A percentile compares a stretch with the other conserved stretches of the same genome.
These are phyloP conservation scores for Pleurotus citrinopileatus DNA, from an alignment of 768 basidiomycete species.

Conservation along the genomic window DNA sequence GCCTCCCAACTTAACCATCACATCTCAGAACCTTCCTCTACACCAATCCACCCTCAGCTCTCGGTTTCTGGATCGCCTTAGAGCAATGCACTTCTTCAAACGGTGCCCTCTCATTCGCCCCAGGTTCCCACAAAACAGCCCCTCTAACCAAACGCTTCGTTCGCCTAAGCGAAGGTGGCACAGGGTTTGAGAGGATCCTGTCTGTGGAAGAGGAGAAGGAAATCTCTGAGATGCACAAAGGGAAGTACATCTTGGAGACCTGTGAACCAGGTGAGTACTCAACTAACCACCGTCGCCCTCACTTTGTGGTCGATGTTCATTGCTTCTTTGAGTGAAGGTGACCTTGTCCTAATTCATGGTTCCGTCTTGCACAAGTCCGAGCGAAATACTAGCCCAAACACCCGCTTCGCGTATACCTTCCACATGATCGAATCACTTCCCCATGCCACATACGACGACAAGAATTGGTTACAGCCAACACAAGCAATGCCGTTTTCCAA, in stretches of 20 bases:
- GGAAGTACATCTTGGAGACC: slow-evolving; percentile 61
- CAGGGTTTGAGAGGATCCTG: slow-evolving; percentile 73
- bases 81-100: slow-evolving; percentile 83
- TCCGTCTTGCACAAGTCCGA: slow-evolving; percentile 90
- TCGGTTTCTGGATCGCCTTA: slow-evolving; percentile 96
- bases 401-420: slow-evolving; percentile 93
- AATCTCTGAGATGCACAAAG: slow-evolving; percentile 24
- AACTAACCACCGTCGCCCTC: too few species aligned
- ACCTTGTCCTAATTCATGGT: slow-evolving; percentile 93
- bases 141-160: slow-evolving; percentile 85
- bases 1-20: too few species aligned
- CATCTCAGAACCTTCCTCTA: slow-evolving; percentile 83
- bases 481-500: slow-evolving; percentile 72
- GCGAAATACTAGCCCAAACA: slow-evolving; percentile 74
- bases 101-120: slow-evolving; percentile 85
- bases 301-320: too few species aligned
- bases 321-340: slow-evolving; percentile 45
- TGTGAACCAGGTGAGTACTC: slow-evolving; percentile 64
- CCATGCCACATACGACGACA: slow-evolving; percentile 73
- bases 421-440: slow-evolving; percentile 86
- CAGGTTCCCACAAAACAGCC: slow-evolving; percentile 80
- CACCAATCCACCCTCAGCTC: slow-evolving; percentile 85
- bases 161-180: slow-evolving; percentile 71
- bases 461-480: slow-evolving; percentile 96
- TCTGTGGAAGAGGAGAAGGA: slow-evolving; percentile 32